Conservation (phyloP, 768 basidiomycete species). For the Dendrothele bispora region DNA sequence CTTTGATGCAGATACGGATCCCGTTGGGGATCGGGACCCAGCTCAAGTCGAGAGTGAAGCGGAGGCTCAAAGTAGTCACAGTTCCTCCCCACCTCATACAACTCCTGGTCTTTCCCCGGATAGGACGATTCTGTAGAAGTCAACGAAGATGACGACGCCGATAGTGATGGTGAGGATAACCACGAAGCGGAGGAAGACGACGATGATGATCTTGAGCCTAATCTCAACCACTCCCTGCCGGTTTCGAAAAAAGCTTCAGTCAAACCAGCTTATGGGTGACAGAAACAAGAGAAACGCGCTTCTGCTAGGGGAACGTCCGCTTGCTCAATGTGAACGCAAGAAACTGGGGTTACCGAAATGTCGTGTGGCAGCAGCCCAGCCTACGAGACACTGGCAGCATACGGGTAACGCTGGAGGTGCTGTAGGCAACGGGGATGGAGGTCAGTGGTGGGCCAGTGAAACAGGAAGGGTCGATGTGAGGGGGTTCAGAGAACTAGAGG, state of each 20-base stretch:
- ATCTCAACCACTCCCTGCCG: conserved; percentile 10
- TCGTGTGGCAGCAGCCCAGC: conserved; percentile 29
- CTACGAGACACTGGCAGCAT: conserved; percentile 20
- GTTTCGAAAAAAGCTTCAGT: conserved; percentile 22
- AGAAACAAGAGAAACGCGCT: conserved; percentile 12
- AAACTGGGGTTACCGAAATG: conserved; percentile 65
- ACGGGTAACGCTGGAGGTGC: conserved; percentile 27
- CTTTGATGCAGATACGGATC: neutral
- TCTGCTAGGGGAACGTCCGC: conserved; percentile 29
- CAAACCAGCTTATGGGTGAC: conserved; percentile 28
- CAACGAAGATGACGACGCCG: conserved; percentile 6
- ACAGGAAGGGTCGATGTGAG: conserved; percentile 56
- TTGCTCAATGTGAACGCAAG: conserved; percentile 72
- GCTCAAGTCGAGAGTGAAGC: conserved; percentile 2
- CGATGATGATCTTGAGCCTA: conserved; percentile 12
- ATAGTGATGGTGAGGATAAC: conserved; percentile 16
- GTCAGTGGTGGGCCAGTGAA: conserved; percentile 54
- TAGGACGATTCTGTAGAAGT: neutral
- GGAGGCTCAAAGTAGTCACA: neutral
- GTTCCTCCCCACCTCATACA: neutral
- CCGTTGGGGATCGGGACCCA: neutral
- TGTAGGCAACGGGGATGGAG: conserved; percentile 28
- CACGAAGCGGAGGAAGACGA: conserved; percentile 19
- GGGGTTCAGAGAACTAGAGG: conserved; percentile 60
- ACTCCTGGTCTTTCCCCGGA: neutral